These are phyloP conservation scores for Aspergillus bombycis DNA, from an alignment of 2,329 filamentous ascomycete species.

Conservation along the genomic window DNA sequence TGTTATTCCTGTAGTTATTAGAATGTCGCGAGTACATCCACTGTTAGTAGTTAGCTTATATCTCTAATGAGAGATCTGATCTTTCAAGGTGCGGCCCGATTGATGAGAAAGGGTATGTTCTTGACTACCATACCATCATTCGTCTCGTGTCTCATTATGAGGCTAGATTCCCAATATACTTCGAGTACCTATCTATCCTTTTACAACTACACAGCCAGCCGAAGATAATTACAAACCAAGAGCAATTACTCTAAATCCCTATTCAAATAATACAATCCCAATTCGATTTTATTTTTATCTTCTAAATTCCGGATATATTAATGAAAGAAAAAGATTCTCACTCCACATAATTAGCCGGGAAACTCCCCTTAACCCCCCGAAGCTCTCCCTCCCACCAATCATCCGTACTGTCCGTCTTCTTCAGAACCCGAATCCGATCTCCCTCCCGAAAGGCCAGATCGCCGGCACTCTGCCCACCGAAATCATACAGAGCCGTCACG, in stretches of 20 bases:
- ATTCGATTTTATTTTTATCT: neutral
- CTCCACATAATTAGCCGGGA: constrained; percentile 82
- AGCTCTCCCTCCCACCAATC: constrained; percentile 89
- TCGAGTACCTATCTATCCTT: neutral
- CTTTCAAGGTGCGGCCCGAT: neutral
- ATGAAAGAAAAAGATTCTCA: constrained; percentile 14
- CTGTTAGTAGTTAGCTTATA: neutral
- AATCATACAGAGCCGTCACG: constrained; percentile 75
- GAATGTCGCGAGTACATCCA: neutral
- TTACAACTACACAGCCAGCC: neutral
- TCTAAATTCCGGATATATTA: neutral
- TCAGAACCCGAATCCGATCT: constrained; percentile 74
- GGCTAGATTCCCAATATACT: no score
- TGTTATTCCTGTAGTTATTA: neutral
- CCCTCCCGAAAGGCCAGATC: constrained; percentile 77
- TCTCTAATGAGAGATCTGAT: neutral
- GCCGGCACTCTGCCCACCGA: constrained; percentile 68
- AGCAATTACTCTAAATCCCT: neutral
- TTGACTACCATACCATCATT: neutral
- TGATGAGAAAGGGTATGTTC: neutral
- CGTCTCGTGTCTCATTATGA: neutral
- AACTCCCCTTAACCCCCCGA: constrained; percentile 67
- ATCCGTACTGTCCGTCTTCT: constrained; percentile 77
- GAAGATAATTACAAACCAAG: neutral
- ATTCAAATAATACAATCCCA: neutral